These are phyloP conservation scores for Bipolaris bicolor DNA, from an alignment of 2,329 filamentous ascomycete species.

Conservation along the genomic window DNA sequence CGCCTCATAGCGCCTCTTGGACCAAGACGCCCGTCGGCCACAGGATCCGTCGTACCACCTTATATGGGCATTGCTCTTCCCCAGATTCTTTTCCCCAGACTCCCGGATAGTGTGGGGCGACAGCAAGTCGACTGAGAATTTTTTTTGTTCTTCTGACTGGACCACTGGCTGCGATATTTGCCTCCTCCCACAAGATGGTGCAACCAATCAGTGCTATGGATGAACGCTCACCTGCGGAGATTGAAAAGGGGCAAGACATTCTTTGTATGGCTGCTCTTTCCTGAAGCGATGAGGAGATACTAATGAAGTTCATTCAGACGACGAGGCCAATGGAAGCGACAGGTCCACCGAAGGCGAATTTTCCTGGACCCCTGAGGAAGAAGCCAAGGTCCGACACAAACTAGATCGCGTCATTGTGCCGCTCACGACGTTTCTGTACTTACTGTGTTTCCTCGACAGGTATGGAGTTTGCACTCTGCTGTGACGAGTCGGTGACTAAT, in stretches of 20 bases:
- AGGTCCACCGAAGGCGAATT: slow-evolving; percentile 41
- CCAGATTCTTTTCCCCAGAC: slow-evolving; percentile 37
- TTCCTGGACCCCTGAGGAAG: slow-evolving; percentile 60
- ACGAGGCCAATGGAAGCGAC: slow-evolving; percentile 37
- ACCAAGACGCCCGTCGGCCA: slow-evolving; percentile 13
- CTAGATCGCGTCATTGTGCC: slow-evolving; percentile 61
- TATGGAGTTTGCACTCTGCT: slow-evolving; percentile 13
- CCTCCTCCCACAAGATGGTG: slow-evolving; percentile 13
- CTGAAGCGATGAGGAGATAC: not conserved
- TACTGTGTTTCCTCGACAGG: slow-evolving; percentile 59
- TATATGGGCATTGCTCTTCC: slow-evolving; percentile 41
- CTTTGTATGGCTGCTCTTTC: slow-evolving; percentile 26
- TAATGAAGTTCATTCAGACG: slow-evolving; percentile 23
- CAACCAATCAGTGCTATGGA: slow-evolving; percentile 9
- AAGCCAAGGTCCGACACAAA: slow-evolving; percentile 57
- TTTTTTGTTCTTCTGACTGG: slow-evolving; percentile 13
- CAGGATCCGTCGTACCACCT: slow-evolving; percentile 23
- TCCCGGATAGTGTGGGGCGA: slow-evolving; percentile 27
- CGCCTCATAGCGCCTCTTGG: slow-evolving; percentile 17
- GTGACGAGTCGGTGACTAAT: slow-evolving; percentile 10
- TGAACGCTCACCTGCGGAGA: slow-evolving; percentile 14
- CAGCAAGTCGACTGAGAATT: slow-evolving; percentile 14
- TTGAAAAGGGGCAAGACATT: slow-evolving; percentile 29
- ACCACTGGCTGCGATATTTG: not conserved
- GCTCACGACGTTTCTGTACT: slow-evolving; percentile 60